Conservation (phyloP, 345 rosid genomes). For the Lagerstroemia speciosa region DNA sequence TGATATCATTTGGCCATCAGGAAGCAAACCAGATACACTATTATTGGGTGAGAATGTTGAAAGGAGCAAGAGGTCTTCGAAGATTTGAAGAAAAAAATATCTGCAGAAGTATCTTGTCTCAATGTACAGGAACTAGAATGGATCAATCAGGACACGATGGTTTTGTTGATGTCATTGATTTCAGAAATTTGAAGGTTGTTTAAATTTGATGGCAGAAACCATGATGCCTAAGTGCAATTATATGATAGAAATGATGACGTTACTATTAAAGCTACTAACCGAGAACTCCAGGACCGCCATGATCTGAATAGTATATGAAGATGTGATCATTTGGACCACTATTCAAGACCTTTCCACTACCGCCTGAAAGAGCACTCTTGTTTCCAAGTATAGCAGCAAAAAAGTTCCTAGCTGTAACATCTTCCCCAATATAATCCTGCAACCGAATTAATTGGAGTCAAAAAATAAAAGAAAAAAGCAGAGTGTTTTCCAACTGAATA, state of each 20-base stretch:
- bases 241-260: neutral
- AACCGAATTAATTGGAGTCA: constrained; percentile 8
- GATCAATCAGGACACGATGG: neutral
- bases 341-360: constrained; percentile 81
- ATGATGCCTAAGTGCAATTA: neutral
- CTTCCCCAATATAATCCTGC: constrained; percentile 84
- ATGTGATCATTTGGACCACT: constrained; percentile 90
- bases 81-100: neutral
- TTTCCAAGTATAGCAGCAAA: constrained; percentile 80
- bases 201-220: neutral
- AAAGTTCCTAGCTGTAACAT: constrained; percentile 58
- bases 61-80: neutral
- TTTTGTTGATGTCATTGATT: neutral
- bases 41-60: neutral
- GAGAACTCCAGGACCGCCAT: constrained; percentile 89
- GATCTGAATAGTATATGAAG: constrained; percentile 69
- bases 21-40: neutral
- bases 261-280: constrained; percentile 42
- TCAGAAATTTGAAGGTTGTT: neutral
- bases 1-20: neutral
- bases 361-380: constrained; percentile 63
- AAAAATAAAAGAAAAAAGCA: neutral
- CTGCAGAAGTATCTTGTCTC: neutral
- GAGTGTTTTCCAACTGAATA: neutral
- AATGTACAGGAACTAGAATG: neutral